These are phyloP conservation scores for Botrytis aclada DNA, from an alignment of 2,329 filamentous ascomycete genomes.

Conservation along the genomic window DNA sequence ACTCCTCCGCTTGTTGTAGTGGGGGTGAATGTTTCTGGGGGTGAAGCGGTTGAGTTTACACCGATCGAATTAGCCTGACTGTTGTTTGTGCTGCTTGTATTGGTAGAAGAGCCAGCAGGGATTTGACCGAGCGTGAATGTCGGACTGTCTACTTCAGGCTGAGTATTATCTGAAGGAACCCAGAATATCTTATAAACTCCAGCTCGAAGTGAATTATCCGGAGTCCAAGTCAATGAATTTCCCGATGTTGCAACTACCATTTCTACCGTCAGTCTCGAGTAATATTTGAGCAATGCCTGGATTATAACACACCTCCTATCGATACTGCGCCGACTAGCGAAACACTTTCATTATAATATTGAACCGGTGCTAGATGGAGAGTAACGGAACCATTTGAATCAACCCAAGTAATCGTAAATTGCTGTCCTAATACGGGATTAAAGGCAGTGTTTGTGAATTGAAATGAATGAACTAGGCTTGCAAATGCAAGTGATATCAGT, in stretches of 20 bases:
- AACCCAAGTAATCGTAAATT: neutral
- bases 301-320: neutral
- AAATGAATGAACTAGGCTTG: neutral
- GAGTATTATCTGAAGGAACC: neutral
- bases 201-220: neutral
- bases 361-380: neutral
- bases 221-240: neutral
- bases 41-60: neutral
- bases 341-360: neutral
- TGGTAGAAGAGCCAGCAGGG: neutral
- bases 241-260: neutral
- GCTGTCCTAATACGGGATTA: neutral
- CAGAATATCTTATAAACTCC: slow-evolving; percentile 1
- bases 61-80: neutral
- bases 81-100: neutral
- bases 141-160: neutral
- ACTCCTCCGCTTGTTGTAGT: neutral
- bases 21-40: too few relatives aligned
- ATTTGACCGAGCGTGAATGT: neutral
- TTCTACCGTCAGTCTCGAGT: neutral
- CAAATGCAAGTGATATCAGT: neutral
- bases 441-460: neutral
- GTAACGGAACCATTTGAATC: neutral
- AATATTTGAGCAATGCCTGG: neutral
- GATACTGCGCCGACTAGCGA: neutral